Percentiles rank a stretch among this genome's conserved stretches.
Conservation (phyloP, 805 yeast species). For the Sugiyamaella qingdaonensis region DNA sequence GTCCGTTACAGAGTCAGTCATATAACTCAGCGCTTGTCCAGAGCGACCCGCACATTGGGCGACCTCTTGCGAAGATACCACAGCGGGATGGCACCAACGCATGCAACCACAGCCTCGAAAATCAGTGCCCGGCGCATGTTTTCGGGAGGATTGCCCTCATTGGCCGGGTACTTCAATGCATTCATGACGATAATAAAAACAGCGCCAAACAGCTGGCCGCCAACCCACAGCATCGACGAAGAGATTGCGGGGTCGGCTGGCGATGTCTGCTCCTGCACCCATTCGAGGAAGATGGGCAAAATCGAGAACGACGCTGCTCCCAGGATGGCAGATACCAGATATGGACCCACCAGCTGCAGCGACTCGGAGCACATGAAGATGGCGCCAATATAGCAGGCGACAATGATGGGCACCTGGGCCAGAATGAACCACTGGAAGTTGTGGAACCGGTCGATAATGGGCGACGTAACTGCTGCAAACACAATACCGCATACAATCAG, state of each 20-base stretch:
- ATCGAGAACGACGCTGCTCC: slow-evolving; percentile 32
- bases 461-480: slow-evolving; percentile 29
- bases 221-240: slow-evolving; percentile 30
- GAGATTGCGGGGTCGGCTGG: slow-evolving; percentile 33
- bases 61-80: slow-evolving; percentile 15
- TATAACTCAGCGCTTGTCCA: too few relatives aligned
- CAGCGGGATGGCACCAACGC: slow-evolving; percentile 26
- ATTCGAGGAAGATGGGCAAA: slow-evolving; percentile 31
- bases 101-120: slow-evolving; percentile 32
- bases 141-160: slow-evolving; percentile 30
- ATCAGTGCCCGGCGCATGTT: slow-evolving; percentile 33
- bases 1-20: not conserved
- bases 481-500: slow-evolving; percentile 31
- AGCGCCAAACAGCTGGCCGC: slow-evolving; percentile 33
- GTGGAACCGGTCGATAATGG: slow-evolving; percentile 29
- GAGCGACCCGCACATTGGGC: slow-evolving; percentile 15
- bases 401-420: slow-evolving; percentile 28
- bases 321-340: slow-evolving; percentile 27
- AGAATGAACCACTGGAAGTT: slow-evolving; percentile 21
- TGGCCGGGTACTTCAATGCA: slow-evolving; percentile 26
- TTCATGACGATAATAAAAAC: slow-evolving; percentile 32
- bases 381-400: slow-evolving; percentile 28
- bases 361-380: slow-evolving; percentile 29
- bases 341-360: slow-evolving; percentile 30
- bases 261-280: slow-evolving; percentile 33